These are phyloP conservation scores for Alternaria solani DNA, from an alignment of 2,329 filamentous ascomycete genomes.

Conservation along the genomic window DNA sequence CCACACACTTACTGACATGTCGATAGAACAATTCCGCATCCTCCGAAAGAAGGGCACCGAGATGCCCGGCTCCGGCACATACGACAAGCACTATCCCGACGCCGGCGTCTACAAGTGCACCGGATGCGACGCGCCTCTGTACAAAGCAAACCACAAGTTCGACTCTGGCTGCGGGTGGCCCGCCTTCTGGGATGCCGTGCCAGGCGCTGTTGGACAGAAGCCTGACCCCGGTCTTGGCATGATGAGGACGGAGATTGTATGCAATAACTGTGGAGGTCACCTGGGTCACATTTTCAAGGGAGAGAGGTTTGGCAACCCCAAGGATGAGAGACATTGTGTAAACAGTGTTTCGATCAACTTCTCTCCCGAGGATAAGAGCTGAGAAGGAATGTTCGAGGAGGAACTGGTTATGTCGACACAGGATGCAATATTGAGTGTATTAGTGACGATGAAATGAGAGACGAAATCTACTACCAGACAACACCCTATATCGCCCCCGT, in stretches of 20 bases:
- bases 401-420: slow-evolving; percentile 11
- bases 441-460: slow-evolving; percentile 8
- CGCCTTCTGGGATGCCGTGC: slow-evolving; percentile 94
- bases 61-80: slow-evolving; percentile 78
- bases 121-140: slow-evolving; percentile 85
- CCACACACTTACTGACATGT: slow-evolving; percentile 13
- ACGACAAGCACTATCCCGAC: slow-evolving; percentile 82
- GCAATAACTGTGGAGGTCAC: slow-evolving; percentile 92
- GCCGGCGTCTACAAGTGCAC: slow-evolving; percentile 86
- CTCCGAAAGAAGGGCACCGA: slow-evolving; percentile 94
- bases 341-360: slow-evolving; percentile 94
- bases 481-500: not conserved
- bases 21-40: slow-evolving; percentile 89
- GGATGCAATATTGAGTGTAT: slow-evolving; percentile 1
- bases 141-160: slow-evolving; percentile 95
- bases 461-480: not conserved
- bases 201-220: slow-evolving; percentile 85
- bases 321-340: slow-evolving; percentile 96
- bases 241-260: slow-evolving; percentile 90
- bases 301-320: slow-evolving; percentile 83
- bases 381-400: slow-evolving; percentile 49
- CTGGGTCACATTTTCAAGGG: slow-evolving; percentile 92
- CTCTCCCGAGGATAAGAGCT: slow-evolving; percentile 67
- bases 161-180: slow-evolving; percentile 97
- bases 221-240: slow-evolving; percentile 81